Base-by-base conservation (phyloP, 1,284 basidiomycete species). In the Jaminaea rosea region DNA sequence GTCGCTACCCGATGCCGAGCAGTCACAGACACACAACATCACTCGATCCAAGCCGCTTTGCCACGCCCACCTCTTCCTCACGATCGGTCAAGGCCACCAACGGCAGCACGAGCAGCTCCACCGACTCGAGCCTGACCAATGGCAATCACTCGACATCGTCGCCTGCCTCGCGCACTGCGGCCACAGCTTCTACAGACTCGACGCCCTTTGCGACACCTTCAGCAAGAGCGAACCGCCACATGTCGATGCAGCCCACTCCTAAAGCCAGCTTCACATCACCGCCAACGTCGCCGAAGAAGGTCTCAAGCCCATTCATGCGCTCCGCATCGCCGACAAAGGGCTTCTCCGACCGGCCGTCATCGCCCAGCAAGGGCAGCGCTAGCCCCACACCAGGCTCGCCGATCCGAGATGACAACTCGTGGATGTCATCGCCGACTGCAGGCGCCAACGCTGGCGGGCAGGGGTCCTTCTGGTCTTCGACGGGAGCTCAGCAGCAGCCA, bases 181-280 rank as follows among this genome's bases (percentile, higher is more conserved):
- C 59, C 41, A 42, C 44, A 23, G 50, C 48, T 27, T 44, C 52
- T 8, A 26, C 39, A 4, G 48, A 62, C 9, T 49, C 59, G 24
- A 60, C 58, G 9, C 57, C 63, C 39, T 56, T 58, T 47, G 59
- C 57, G 41, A 49, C 57, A 2, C 36, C 60, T 4, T 47, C 65
- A 17, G 41, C 55, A 6, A 50, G 56, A 42, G 56, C 50, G n/a
- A 60, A 59, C 10, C 53, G 63, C 31, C 63, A 62, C 31, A 32
- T 56, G 24, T 67, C 64, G 2, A 68, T 65, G 66, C 64, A 64
- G 1, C 66, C 66, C 23, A 62, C 64, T 10, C 64, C 66, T 4
- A 56, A 49, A 7, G 41, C 53, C 19, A 53, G 57, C 48, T 53
- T 56, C 47, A 54, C 54, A 1, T 50, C 60, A 48, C 53, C 37